Evolutionary conservation across 1,284 basidiomycete species (phyloP).

Genomic region (Rhodotorula mucilaginosa): DNA sequence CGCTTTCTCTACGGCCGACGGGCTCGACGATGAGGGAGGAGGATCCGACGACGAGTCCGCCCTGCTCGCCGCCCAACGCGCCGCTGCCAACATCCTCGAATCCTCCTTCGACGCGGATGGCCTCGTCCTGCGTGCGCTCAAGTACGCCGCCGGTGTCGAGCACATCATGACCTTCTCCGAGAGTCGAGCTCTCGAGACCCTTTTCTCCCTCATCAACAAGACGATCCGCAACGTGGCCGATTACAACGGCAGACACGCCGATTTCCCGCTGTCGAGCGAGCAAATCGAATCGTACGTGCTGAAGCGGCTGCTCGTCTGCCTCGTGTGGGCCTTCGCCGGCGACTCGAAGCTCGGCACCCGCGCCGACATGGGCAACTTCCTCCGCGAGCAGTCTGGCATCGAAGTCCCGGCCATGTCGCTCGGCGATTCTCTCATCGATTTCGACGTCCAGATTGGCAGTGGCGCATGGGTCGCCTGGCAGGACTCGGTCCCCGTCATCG

Average conservation of each 20-base stretch:
- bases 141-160: constrained; percentile 75
- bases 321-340: constrained; percentile 98
- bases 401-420: constrained; percentile 70
- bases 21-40: neutral
- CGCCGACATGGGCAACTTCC: constrained; percentile 83
- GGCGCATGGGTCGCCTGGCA: constrained; percentile 94
- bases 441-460: constrained; percentile 80
- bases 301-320: constrained; percentile 83
- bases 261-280: constrained; percentile 84
- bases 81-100: constrained; percentile 72
- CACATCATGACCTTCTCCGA: constrained; percentile 99
- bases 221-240: constrained; percentile 89
- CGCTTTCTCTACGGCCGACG: constrained; percentile 51
- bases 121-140: constrained; percentile 74
- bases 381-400: constrained; percentile 80
- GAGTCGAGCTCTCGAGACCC: constrained; percentile 86
- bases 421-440: constrained; percentile 89
- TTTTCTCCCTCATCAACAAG: constrained; percentile 97
- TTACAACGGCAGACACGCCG: constrained; percentile 90
- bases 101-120: constrained; percentile 79
- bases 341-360: constrained; percentile 88
- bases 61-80: constrained; percentile 70
- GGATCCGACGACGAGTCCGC: constrained; percentile 56
- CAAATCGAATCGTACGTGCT: constrained; percentile 85
- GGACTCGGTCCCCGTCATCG: constrained; percentile 84